Evolutionary conservation across 306 rosid species (phyloP).

Genomic region (Astragalus glycyphyllos): DNA sequence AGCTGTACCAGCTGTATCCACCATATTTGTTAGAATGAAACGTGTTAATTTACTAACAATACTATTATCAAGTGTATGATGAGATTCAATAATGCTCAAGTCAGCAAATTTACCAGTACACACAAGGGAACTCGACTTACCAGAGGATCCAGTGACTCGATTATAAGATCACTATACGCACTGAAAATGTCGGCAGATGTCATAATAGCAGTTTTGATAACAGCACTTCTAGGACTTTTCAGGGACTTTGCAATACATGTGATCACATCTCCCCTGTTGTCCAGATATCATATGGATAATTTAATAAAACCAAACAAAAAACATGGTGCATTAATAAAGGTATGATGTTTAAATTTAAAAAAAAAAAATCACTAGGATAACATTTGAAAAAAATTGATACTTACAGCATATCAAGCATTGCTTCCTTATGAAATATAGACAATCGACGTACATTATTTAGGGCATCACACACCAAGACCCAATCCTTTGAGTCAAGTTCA

Average conservation of each 20-base stretch:
- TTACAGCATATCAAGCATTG: constrained; percentile 77
- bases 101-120: constrained; percentile 25
- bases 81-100: constrained; percentile 35
- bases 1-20: constrained; percentile 85
- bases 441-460: constrained; percentile 84
- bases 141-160: constrained; percentile 91
- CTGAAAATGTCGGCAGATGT: constrained; percentile 91
- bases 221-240: constrained; percentile 97
- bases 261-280: constrained; percentile 80
- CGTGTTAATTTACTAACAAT: constrained; percentile 6
- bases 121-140: constrained; percentile 53
- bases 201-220: constrained; percentile 97
- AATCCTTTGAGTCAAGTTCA: constrained; percentile 85
- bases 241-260: constrained; percentile 74
- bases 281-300: constrained; percentile 38
- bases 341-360: constrained; percentile 9
- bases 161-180: constrained; percentile 70
- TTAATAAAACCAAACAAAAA: constrained; percentile 2
- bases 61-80: constrained; percentile 27
- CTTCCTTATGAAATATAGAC: constrained; percentile 80
- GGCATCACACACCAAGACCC: constrained; percentile 85
- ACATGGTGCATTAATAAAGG: background rate
- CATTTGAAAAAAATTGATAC: constrained; percentile 42
- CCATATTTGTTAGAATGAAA: constrained; percentile 36
- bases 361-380: constrained; percentile 25